Evolutionary conservation across 768 basidiomycete genomes (phyloP).

Genomic region (Mycena capillaripes): DNA sequence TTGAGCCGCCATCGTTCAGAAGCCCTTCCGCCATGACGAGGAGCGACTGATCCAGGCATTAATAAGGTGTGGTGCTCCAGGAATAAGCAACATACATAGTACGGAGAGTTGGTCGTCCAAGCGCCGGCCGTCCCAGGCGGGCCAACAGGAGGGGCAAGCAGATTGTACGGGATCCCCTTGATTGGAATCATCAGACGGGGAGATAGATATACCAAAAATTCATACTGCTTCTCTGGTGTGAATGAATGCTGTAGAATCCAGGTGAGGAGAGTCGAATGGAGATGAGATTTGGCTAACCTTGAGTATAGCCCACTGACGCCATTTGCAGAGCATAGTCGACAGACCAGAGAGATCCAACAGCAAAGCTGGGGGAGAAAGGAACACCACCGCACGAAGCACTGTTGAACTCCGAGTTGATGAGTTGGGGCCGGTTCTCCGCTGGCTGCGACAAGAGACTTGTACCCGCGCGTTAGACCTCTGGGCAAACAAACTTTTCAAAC

Average conservation of each 20-base stretch:
- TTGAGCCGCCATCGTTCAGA: constrained; percentile 53
- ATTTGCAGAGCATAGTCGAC: constrained; percentile 67
- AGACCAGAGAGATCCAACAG: constrained; percentile 64
- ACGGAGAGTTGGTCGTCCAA: constrained; percentile 66
- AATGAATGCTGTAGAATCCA: constrained; percentile 54
- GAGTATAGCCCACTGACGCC: constrained; percentile 60
- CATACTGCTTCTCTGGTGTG: constrained; percentile 65
- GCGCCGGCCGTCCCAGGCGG: constrained; percentile 50
- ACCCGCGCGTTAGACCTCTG: background rate
- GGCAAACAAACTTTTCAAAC: background rate
- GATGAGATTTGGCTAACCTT: constrained; percentile 14
- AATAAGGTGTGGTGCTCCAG: background rate
- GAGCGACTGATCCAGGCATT: constrained; percentile 44
- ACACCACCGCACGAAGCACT: constrained; percentile 68
- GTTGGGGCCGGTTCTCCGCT: constrained; percentile 47
- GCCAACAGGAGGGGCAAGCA: constrained; percentile 58
- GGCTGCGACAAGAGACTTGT: constrained; percentile 44
- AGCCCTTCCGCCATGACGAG: constrained; percentile 62
- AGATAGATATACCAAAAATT: background rate
- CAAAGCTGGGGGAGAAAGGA: constrained; percentile 66
- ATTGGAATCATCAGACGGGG: background rate
- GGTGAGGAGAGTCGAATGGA: background rate
- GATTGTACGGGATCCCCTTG: constrained; percentile 63
- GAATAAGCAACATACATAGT: constrained; percentile 47
- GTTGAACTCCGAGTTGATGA: constrained; percentile 70